Evolutionary conservation across 129 eudicot genomes (phyloP), one percentile per base, ranked within the genome.

Genomic region (Deinandra increscens): DNA sequence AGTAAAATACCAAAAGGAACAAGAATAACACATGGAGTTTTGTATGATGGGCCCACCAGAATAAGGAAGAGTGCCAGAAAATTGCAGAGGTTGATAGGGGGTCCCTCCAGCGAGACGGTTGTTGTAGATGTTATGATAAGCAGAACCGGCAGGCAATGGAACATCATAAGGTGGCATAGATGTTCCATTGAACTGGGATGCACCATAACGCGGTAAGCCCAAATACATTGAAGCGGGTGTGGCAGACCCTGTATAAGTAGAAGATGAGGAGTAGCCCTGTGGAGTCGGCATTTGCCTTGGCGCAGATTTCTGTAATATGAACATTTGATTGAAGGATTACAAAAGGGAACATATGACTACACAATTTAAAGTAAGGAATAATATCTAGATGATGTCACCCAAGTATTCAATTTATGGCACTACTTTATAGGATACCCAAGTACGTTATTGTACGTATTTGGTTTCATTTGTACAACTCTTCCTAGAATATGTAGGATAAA

Each of bases 211-310:
- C 18, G 88, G 90, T 60, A 81, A 87, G 59, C 93, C 91, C 86
- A 91, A 71, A 67, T 91, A 88, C 87, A 85, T 85, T 18, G 97
- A 91, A 51, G 97, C 84, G 15, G 96, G 88, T 8, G 89, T 80
- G 63, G 89, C 89, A 36, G 94, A 81, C 23, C 86, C 87, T 14
- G 73, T 78, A 79, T 86, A 86, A 7, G 98, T 85, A 70, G 82
- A 74, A 68, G 84, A 64, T 20, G 94, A 74, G 22, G 96, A 79
- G 78, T 92, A 92, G 53, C 84, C 82, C 39, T 80, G 98, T 6
- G 86, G 89, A n/a, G 86, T 78, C 61, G 84, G 91, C 86, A 88
- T 72, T 44, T 88, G 87, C 82, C 80, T 86, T 22, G 86, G 77
- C 69, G 98, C 95, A 82, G 81, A 75, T 84, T 88, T 92, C 98